A percentile compares a stretch with the other conserved stretches of the same genome.
Conservation (phyloP, 2,329 filamentous ascomycete genomes). For the Didymella segeticola region DNA sequence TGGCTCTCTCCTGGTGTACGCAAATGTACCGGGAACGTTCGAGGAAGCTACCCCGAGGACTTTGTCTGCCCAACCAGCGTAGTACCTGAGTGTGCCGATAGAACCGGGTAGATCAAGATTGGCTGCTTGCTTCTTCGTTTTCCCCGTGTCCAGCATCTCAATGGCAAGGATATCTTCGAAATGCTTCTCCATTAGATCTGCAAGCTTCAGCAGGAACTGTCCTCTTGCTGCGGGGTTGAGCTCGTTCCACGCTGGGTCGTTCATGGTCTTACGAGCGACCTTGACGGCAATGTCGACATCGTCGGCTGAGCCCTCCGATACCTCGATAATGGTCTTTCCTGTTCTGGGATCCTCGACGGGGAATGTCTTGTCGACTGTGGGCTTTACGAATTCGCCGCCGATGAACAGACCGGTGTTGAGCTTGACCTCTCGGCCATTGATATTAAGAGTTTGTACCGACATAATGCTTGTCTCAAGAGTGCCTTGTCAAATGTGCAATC, state of each 20-base stretch:
- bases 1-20: conserved; percentile 78
- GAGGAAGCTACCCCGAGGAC: conserved; percentile 78
- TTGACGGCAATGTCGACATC: conserved; percentile 17
- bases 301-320: conserved; percentile 13
- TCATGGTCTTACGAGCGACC: conserved; percentile 12
- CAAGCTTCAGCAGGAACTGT: conserved; percentile 10
- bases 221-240: conserved; percentile 11
- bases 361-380: conserved; percentile 22
- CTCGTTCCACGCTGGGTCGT: conserved; percentile 10
- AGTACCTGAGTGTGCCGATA: conserved; percentile 70
- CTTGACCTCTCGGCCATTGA: conserved; percentile 15
- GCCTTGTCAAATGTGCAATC: neutral
- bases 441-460: conserved; percentile 15
- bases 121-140: conserved; percentile 30
- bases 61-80: conserved; percentile 81
- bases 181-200: conserved; percentile 14
- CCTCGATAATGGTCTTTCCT: conserved; percentile 15
- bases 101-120: conserved; percentile 67
- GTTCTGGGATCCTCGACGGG: conserved; percentile 24
- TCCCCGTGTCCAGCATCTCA: conserved; percentile 15
- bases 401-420: conserved; percentile 52
- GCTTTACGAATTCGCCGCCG: conserved; percentile 53
- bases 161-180: conserved; percentile 16
- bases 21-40: conserved; percentile 72
- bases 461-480: neutral